Percentiles rank a stretch among this genome's conserved stretches.
Evolutionary conservation across 805 yeast genomes (phyloP).

Genomic region (Maudiozyma barnettii): DNA sequence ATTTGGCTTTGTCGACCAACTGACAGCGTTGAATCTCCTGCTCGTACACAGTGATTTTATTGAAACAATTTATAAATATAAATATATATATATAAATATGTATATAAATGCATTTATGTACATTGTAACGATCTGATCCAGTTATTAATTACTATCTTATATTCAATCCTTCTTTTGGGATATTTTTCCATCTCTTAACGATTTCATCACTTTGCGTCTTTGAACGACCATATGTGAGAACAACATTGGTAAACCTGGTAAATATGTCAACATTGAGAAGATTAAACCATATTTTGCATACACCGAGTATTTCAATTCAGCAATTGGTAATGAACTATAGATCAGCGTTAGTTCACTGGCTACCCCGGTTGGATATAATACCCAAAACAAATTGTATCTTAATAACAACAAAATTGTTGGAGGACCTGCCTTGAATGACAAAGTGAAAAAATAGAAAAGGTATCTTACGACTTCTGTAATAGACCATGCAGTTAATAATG

Average conservation of each 20-base stretch:
- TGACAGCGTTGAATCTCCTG: too few species aligned
- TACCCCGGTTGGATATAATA: slow-evolving; percentile 89
- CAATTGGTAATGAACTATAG: slow-evolving; percentile 60
- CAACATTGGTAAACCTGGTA: slow-evolving; percentile 80
- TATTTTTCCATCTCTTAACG: slow-evolving; percentile 13
- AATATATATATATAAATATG: not conserved
- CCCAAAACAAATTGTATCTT: slow-evolving; percentile 74
- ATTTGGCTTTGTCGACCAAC: too few species aligned
- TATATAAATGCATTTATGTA: too few species aligned
- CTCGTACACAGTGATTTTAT: too few species aligned
- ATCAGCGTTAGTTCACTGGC: slow-evolving; percentile 68
- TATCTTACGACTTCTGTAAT: slow-evolving; percentile 87
- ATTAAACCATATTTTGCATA: slow-evolving; percentile 49
- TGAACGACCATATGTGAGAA: slow-evolving; percentile 85
- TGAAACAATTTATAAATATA: too few species aligned
- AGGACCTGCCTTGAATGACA: slow-evolving; percentile 33
- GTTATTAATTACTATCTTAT: too few species aligned
- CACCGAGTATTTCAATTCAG: slow-evolving; percentile 41
- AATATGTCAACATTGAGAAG: slow-evolving; percentile 52
- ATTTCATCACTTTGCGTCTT: slow-evolving; percentile 64
- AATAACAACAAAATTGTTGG: slow-evolving; percentile 59
- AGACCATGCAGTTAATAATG: slow-evolving; percentile 82
- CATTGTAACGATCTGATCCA: too few species aligned
- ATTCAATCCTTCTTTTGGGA: not conserved
- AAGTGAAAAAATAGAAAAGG: slow-evolving; percentile 49